Percentiles rank a stretch among this genome's conserved stretches.
Evolutionary conservation across 768 basidiomycete genomes (phyloP).

Genomic region (Amanita muscaria): DNA sequence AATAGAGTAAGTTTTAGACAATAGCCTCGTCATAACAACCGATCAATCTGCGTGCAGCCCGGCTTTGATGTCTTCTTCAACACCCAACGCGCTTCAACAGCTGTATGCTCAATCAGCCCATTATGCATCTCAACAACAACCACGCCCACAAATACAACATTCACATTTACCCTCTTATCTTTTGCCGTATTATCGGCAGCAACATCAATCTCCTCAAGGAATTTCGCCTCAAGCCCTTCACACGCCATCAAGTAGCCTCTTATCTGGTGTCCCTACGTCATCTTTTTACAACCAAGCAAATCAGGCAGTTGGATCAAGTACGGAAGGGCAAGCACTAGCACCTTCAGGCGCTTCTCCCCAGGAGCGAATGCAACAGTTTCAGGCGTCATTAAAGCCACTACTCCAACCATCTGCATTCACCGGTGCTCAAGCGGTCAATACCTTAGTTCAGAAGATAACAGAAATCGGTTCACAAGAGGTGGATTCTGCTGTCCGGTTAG

Average conservation of each 20-base stretch:
- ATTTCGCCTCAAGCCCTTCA: conserved; percentile 67
- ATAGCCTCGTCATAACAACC: conserved; percentile 9
- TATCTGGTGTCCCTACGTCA: conserved; percentile 25
- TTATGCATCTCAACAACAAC: conserved; percentile 24
- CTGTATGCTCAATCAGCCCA: conserved; percentile 30
- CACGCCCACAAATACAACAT: conserved; percentile 18
- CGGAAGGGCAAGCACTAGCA: conserved; percentile 13
- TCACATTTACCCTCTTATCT: conserved; percentile 12
- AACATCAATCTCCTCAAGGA: conserved; percentile 37
- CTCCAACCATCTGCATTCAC: conserved; percentile 53
- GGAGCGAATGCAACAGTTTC: conserved; percentile 48
- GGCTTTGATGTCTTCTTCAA: conserved; percentile 39
- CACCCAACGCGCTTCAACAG: conserved; percentile 32
- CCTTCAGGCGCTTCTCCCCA: conserved; percentile 33
- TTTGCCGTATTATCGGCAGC: conserved; percentile 23
- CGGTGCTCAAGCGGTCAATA: conserved; percentile 58
- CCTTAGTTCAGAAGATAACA: conserved; percentile 49
- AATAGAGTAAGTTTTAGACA: conserved; percentile 53
- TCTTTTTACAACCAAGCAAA: conserved; percentile 24
- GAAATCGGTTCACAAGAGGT: conserved; percentile 58
- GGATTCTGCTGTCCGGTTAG: conserved; percentile 54
- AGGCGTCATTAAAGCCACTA: conserved; percentile 42
- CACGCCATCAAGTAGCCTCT: conserved; percentile 41
- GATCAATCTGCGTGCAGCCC: conserved; percentile 35
- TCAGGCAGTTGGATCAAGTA: conserved; percentile 13